Evolutionary conservation across 352 stramenopile genomes (phyloP).

Genomic region (Pythium pyrilobum): DNA sequence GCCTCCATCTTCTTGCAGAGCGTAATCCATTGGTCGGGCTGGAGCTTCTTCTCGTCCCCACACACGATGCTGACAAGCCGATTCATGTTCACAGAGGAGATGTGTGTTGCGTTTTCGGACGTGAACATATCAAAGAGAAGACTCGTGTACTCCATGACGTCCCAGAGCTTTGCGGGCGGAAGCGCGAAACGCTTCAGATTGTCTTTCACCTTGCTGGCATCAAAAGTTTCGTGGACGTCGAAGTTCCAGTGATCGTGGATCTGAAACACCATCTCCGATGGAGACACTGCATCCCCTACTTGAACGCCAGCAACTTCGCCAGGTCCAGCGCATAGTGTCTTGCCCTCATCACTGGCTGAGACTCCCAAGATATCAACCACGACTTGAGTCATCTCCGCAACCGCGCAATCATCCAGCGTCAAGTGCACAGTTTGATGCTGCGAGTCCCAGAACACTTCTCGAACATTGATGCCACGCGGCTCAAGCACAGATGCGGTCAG

Average conservation of each 20-base stretch:
- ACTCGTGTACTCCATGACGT: constrained; percentile 53
- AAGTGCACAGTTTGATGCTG: constrained; percentile 34
- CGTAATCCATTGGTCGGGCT: constrained; percentile 22
- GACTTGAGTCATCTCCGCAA: constrained; percentile 24
- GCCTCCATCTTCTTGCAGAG: constrained; percentile 36
- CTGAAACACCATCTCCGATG: constrained; percentile 35
- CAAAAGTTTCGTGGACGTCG: constrained; percentile 39
- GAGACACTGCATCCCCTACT: constrained; percentile 6
- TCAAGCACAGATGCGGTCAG: constrained; percentile 25
- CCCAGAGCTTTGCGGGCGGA: constrained; percentile 34
- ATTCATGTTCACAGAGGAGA: constrained; percentile 32
- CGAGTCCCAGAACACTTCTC: constrained; percentile 43
- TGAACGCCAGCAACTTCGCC: constrained; percentile 35
- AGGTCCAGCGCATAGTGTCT: constrained; percentile 29
- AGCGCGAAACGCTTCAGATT: constrained; percentile 49
- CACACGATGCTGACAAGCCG: constrained; percentile 32
- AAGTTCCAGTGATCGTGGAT: constrained; percentile 58
- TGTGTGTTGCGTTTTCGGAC: constrained; percentile 14
- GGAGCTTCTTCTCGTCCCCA: constrained; percentile 28
- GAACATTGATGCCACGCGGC: constrained; percentile 20
- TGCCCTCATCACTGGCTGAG: constrained; percentile 5
- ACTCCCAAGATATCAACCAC: constrained; percentile 34
- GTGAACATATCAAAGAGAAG: constrained; percentile 42
- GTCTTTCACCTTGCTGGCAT: constrained; percentile 31
- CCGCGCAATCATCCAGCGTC: constrained; percentile 25